Base-by-base conservation (phyloP, 441 rosid genomes). In the Iberis amara region DNA sequence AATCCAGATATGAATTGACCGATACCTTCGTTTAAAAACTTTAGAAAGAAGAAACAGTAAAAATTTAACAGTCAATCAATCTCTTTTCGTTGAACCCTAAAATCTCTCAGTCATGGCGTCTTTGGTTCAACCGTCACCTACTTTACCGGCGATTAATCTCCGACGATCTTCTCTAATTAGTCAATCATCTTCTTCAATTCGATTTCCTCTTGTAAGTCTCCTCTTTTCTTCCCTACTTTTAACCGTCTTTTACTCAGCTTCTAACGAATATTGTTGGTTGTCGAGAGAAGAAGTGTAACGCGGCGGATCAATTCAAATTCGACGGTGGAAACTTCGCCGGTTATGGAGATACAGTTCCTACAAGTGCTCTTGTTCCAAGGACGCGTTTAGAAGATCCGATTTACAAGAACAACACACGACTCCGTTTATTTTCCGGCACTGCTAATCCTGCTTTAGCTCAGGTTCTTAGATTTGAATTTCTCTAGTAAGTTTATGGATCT, bases 381-480 rank as follows among this genome's bases (percentile, higher is more conserved):
- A 27, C 73, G 21, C 68, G 65, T 31, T 47, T 69, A 39, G 76
- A 65, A 36, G 70, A 55, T 43, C 35, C 75, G 12, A 39, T 62
- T 21, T 57, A 59, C 72, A 75, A 64, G 21, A 59, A 77, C 57
- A 77, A 83, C 11, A 83, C 96, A 3, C 76, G 86, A 13, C 84
- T 87, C 12, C 87, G 92, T 41, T 78, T 87, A 15, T 90, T 90
- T 47, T 90, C 96, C 4, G 98, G 98, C 70, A 87, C 98, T 6
- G 90, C 98, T 14, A 90, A 90, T 68, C 83, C 92, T 35, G 72
- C 89, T 12, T 88, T 90, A 24, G 73, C 96, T 61, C 92, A 85
- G 88, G 96, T 90, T 48, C 8, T 6, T 27, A 3, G 21, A 18
- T 10, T 11, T 36, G 49, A 50, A 10, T 26, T 15, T 24, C 8